Conservation (phyloP, 345 rosid species). For the Dipteronia sinensis region DNA sequence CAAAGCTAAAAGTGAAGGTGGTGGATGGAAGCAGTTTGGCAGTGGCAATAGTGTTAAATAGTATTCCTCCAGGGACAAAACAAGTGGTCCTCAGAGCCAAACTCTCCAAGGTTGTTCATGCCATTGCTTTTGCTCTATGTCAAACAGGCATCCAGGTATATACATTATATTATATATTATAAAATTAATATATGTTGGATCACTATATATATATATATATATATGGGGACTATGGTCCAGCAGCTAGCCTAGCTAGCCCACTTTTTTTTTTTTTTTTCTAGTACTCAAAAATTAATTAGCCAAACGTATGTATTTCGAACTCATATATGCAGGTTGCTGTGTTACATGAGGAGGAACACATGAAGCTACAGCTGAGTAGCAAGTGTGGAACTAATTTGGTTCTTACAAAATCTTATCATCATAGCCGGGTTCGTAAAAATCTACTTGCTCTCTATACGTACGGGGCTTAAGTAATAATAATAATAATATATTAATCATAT, state of each 20-base stretch:
- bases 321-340: neutral
- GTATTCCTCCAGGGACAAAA: conserved; percentile 17
- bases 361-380: neutral
- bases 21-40: conserved; percentile 23
- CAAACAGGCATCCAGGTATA: conserved; percentile 14
- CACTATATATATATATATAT: too few relatives aligned
- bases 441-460: neutral
- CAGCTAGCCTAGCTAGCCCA: too few relatives aligned
- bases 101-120: conserved; percentile 16
- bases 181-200: too few relatives aligned
- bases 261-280: too few relatives aligned
- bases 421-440: neutral
- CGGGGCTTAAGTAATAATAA: too few relatives aligned
- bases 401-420: neutral
- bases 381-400: neutral
- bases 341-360: neutral
- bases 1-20: conserved; percentile 11
- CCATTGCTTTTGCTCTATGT: neutral
- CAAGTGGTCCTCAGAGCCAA: conserved; percentile 16
- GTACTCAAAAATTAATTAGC: too few relatives aligned
- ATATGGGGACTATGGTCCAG: too few relatives aligned
- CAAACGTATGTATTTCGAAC: too few relatives aligned
- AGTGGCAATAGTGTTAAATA: conserved; percentile 6
- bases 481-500: too few relatives aligned
- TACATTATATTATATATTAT: too few relatives aligned